Evolutionary conservation across 1,284 basidiomycete species (phyloP).

Genomic region (Austroboletus olivaceoglutinosus): DNA sequence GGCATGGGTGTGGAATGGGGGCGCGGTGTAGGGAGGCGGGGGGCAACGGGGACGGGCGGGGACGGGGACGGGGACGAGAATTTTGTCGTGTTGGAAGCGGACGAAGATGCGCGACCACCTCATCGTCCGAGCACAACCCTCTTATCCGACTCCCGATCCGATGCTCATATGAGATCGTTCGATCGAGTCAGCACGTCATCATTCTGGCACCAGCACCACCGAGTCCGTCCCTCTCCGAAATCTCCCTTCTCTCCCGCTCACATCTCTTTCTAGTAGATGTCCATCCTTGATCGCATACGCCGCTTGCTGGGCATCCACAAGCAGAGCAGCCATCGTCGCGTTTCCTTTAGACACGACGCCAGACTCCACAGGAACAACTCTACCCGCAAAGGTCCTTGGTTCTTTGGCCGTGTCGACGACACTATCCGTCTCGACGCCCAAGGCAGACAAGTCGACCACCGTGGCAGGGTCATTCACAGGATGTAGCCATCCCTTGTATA

Average conservation of each 20-base stretch:
- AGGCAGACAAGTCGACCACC: slow-evolving; percentile 27
- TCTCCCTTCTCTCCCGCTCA: not conserved
- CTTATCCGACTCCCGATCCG: slow-evolving; percentile 22
- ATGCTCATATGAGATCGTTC: not conserved
- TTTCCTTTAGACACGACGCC: slow-evolving; percentile 19
- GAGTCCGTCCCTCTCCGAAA: not conserved
- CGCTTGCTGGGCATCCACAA: slow-evolving; percentile 19
- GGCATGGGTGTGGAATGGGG: slow-evolving; percentile 60
- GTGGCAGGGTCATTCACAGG: slow-evolving; percentile 26
- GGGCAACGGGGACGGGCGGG: slow-evolving; percentile 11
- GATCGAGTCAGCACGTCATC: not conserved
- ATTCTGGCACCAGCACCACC: not conserved
- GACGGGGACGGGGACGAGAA: slow-evolving; percentile 1
- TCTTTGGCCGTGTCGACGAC: slow-evolving; percentile 21
- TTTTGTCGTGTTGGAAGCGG: slow-evolving; percentile 17
- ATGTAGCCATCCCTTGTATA: slow-evolving; percentile 16
- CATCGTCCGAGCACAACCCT: slow-evolving; percentile 5
- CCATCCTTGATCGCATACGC: slow-evolving; percentile 29
- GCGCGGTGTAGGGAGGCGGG: slow-evolving; percentile 39
- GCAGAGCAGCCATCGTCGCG: not conserved
- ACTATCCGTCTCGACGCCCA: slow-evolving; percentile 21
- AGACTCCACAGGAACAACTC: slow-evolving; percentile 14
- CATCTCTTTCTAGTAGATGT: slow-evolving; percentile 1
- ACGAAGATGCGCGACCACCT: slow-evolving; percentile 12
- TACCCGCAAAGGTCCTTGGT: slow-evolving; percentile 21